Conservation (phyloP, 345 rosid species). For the Conringia planisiliqua region DNA sequence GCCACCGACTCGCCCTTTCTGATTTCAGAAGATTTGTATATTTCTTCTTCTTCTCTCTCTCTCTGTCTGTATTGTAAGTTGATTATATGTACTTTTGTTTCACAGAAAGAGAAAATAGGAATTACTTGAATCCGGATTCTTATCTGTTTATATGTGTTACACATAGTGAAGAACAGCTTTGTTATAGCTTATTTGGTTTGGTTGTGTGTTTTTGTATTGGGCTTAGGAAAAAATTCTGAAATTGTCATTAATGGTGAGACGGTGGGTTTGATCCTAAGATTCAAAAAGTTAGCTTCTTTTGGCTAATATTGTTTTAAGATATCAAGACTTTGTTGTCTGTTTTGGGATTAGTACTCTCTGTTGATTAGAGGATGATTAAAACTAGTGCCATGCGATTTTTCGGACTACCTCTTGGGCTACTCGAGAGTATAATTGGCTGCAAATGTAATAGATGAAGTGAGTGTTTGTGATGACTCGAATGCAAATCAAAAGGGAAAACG, state of each 20-base stretch:
- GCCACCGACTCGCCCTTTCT: conserved; percentile 46
- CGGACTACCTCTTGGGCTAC: neutral
- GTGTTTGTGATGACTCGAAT: no score
- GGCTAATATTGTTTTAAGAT: neutral
- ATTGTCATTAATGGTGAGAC: neutral
- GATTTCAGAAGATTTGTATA: conserved; percentile 19
- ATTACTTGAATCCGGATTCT: conserved; percentile 12
- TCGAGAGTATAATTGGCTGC: neutral
- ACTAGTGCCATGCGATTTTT: neutral
- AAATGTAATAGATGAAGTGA: neutral
- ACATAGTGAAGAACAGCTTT: neutral
- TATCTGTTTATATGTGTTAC: neutral
- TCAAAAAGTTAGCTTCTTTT: neutral
- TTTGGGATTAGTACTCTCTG: neutral
- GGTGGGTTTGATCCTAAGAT: neutral
- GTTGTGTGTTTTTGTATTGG: neutral
- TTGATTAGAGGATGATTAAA: neutral
- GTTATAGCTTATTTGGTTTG: neutral
- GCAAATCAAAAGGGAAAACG: no score
- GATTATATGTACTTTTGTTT: conserved; percentile 15
- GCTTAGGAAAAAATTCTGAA: neutral
- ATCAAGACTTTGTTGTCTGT: neutral
- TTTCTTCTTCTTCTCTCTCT: neutral
- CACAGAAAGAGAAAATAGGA: conserved; percentile 17
- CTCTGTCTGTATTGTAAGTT: conserved; percentile 20